A percentile compares a stretch with the other conserved stretches of the same genome.
Evolutionary conservation across 805 yeast species (phyloP).

Genomic region (Lipomyces starkeyi): DNA sequence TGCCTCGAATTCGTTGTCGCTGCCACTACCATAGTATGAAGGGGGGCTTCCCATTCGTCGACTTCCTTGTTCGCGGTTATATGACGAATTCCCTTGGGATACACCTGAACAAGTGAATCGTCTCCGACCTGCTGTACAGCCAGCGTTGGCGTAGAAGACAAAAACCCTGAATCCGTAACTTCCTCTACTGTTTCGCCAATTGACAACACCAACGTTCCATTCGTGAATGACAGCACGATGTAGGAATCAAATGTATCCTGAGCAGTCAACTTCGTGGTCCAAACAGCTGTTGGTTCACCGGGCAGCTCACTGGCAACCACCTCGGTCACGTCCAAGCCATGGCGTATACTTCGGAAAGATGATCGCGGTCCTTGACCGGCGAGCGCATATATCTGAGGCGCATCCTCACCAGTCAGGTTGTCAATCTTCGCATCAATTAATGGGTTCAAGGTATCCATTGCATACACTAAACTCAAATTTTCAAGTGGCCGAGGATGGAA

Average conservation of each 20-base stretch:
- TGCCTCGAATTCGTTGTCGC: slow-evolving; percentile 72
- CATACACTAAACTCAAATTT: slow-evolving; percentile 65
- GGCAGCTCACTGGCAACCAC: slow-evolving; percentile 82
- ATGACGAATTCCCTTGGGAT: slow-evolving; percentile 71
- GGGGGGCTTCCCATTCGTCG: slow-evolving; percentile 84
- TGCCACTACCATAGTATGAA: slow-evolving; percentile 66
- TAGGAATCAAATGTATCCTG: slow-evolving; percentile 62
- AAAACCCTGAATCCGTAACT: slow-evolving; percentile 68
- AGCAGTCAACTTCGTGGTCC: slow-evolving; percentile 60
- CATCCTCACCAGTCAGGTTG: slow-evolving; percentile 43
- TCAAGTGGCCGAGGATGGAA: slow-evolving; percentile 46
- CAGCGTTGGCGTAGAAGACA: slow-evolving; percentile 63
- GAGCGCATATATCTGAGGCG: slow-evolving; percentile 53
- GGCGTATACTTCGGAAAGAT: slow-evolving; percentile 54
- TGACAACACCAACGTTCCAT: slow-evolving; percentile 72
- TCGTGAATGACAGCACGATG: slow-evolving; percentile 67
- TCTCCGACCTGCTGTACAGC: slow-evolving; percentile 71
- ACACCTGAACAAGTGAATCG: slow-evolving; percentile 71
- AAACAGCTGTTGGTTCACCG: slow-evolving; percentile 62
- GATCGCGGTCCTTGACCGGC: slow-evolving; percentile 54
- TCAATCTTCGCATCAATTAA: slow-evolving; percentile 52
- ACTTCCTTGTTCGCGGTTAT: slow-evolving; percentile 48
- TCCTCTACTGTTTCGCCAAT: slow-evolving; percentile 84
- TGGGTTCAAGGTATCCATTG: slow-evolving; percentile 59
- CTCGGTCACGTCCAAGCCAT: slow-evolving; percentile 65